Evolutionary conservation across 1,284 basidiomycete genomes (phyloP).

Genomic region (Porogramme epimiltina): DNA sequence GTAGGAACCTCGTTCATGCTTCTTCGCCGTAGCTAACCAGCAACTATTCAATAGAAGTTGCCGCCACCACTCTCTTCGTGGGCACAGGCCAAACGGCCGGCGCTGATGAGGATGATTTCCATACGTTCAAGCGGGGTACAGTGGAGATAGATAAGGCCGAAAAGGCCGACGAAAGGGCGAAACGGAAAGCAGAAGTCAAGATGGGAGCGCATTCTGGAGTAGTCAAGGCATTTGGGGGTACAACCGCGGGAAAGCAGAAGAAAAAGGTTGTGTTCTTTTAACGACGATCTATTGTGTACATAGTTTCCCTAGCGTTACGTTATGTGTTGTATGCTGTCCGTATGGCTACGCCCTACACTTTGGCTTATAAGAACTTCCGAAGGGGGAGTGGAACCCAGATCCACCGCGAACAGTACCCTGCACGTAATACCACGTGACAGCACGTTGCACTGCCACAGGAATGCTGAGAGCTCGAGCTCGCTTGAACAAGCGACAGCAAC

Average conservation of each 20-base stretch:
- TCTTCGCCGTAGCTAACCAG: not conserved
- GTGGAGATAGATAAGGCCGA: slow-evolving; percentile 64
- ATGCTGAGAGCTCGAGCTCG: slow-evolving; percentile 7
- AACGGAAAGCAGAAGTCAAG: slow-evolving; percentile 44
- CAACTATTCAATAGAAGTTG: slow-evolving; percentile 26
- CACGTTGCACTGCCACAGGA: slow-evolving; percentile 16
- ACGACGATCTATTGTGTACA: not conserved
- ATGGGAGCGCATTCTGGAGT: slow-evolving; percentile 46
- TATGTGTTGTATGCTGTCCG: not conserved
- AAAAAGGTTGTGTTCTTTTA: slow-evolving; percentile 65
- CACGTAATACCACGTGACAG: no score
- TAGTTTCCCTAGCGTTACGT: no score
- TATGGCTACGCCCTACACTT: not conserved
- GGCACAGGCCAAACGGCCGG: slow-evolving; percentile 62
- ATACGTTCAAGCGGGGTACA: slow-evolving; percentile 68
- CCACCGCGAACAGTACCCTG: no score
- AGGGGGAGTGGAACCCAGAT: no score
- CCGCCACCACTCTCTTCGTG: slow-evolving; percentile 40
- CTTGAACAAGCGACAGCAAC: no score
- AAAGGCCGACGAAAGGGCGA: slow-evolving; percentile 46
- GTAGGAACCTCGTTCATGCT: slow-evolving; percentile 35
- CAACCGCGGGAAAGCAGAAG: slow-evolving; percentile 29
- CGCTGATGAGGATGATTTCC: slow-evolving; percentile 94
- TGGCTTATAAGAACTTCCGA: no score
- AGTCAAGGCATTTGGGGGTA: slow-evolving; percentile 44